Base-by-base conservation (phyloP, 2,329 filamentous ascomycete species). In the Cordyceps cicadae region DNA sequence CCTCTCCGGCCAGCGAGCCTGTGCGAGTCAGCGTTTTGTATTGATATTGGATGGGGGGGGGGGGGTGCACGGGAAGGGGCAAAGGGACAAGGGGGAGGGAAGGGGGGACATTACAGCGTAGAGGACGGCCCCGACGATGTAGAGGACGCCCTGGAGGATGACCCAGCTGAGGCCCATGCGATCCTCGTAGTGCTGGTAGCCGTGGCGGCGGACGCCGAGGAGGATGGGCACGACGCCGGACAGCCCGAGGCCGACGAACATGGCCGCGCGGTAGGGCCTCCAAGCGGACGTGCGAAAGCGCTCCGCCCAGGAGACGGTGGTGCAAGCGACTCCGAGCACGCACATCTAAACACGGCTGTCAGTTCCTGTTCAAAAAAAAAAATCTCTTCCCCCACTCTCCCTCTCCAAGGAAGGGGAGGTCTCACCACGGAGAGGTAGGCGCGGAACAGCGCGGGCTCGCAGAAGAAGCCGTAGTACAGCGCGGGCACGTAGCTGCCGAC, bases 401-500 rank as follows among this genome's bases (percentile, higher is more conserved):
- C n/a, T n/a, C n/a, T n/a, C n/a, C n/a, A n/a, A n/a, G n/a, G n/a
- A n/a, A n/a, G n/a, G n/a, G n/a, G n/a, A n/a, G n/a, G n/a, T n/a
- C 82, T 72, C 70, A 92, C 89, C 81, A 90, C 86, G 15, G 78
- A 82, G 77, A 92, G 86, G 72, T 97, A 97, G 3, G 82, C 70
- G 49, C 77, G 79, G 76, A 91, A 85, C 67, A 93, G 71, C 8
- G 72, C 68, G 3, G 85, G 83, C 64, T 86, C 77, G 68, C 87
- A 91, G 68, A 84, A 90, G 71, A 96, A 91, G 3, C 88, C 92
- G 72, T 95, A 96, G 73, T 90, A 94, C 62, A 99, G 74, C 54
- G 89, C 88, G 2, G 94, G 92, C 51, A 97, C 84, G 70, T 93
- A 96, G 71, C 88, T 93, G 7, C 94, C 94, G 66, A 93, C 89